These are phyloP conservation scores for Primulina eburnea DNA, from an alignment of 257 asterid genomes.

Conservation along the genomic window DNA sequence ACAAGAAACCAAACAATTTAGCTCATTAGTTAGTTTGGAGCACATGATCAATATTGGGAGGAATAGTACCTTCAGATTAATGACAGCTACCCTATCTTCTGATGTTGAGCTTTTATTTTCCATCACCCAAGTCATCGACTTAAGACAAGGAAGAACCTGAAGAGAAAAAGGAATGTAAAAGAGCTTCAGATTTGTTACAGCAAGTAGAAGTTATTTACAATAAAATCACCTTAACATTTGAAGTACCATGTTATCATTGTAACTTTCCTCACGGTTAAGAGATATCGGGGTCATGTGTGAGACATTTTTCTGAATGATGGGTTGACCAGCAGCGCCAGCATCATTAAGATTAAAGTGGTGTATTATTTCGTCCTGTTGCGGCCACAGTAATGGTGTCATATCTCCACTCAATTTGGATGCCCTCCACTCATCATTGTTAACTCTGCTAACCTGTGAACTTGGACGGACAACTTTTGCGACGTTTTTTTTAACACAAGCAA, in stretches of 20 bases:
- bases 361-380: slow-evolving; percentile 62
- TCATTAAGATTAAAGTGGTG: slow-evolving; percentile 62
- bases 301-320: slow-evolving; percentile 43
- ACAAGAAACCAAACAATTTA: slow-evolving; percentile 14
- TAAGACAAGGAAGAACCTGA: slow-evolving; percentile 79
- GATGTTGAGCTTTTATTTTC: slow-evolving; percentile 70
- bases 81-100: slow-evolving; percentile 71
- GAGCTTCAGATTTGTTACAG: slow-evolving; percentile 12
- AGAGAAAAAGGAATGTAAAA: slow-evolving; percentile 17
- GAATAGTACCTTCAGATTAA: slow-evolving; percentile 67
- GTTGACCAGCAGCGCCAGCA: slow-evolving; percentile 41
- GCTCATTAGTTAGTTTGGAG: slow-evolving; percentile 7
- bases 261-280: slow-evolving; percentile 50
- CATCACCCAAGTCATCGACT: slow-evolving; percentile 96
- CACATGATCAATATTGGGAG: neutral
- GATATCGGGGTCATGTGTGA: slow-evolving; percentile 56
- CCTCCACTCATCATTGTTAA: slow-evolving; percentile 52
- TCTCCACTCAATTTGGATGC: slow-evolving; percentile 39
- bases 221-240: slow-evolving; percentile 12
- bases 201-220: slow-evolving; percentile 16
- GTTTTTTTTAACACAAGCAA: slow-evolving; percentile 53
- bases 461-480: slow-evolving; percentile 59
- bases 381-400: slow-evolving; percentile 72
- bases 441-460: slow-evolving; percentile 51
- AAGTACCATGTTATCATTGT: slow-evolving; percentile 60